Conservation (phyloP, 2,329 filamentous ascomycete species). For the Sporothrix pseudoabietina region DNA sequence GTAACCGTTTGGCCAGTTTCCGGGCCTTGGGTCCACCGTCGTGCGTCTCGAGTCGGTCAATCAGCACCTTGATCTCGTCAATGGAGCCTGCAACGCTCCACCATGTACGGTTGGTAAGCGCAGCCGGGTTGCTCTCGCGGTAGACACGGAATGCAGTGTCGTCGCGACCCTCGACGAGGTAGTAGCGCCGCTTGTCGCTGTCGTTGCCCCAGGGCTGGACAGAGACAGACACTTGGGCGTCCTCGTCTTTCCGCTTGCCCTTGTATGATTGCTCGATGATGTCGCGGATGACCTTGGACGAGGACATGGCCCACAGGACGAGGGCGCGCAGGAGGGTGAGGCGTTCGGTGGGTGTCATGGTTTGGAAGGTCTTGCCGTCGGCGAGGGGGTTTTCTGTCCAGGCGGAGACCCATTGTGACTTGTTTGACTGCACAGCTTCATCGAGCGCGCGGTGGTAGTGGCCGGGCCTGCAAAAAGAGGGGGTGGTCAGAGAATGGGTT, state of each 20-base stretch:
- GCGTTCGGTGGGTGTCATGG: conserved; percentile 81
- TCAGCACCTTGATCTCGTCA: conserved; percentile 76
- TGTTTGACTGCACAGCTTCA: conserved; percentile 84
- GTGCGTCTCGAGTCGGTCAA: conserved; percentile 71
- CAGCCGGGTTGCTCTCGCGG: conserved; percentile 82
- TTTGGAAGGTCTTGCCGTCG: conserved; percentile 77
- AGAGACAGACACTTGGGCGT: conserved; percentile 78
- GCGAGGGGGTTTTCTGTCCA: conserved; percentile 87
- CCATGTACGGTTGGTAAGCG: conserved; percentile 73
- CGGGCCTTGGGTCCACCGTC: conserved; percentile 83
- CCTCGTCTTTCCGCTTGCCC: conserved; percentile 76
- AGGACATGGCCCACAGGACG: conserved; percentile 84
- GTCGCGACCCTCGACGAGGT: conserved; percentile 87
- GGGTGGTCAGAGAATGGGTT: neutral
- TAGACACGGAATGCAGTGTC: conserved; percentile 95
- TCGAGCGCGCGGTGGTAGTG: conserved; percentile 93
- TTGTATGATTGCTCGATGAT: conserved; percentile 90
- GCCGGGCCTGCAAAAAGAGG: conserved; percentile 63
- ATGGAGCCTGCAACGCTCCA: conserved; percentile 90
- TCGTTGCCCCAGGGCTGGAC: conserved; percentile 72
- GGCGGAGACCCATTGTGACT: conserved; percentile 80
- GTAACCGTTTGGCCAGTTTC: conserved; percentile 75
- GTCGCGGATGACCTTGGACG: conserved; percentile 78
- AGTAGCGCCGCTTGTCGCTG: conserved; percentile 89
- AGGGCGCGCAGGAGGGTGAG: conserved; percentile 80